These are phyloP conservation scores for Gardenia jasminoides DNA, from an alignment of 257 asterid genomes.

Conservation along the genomic window DNA sequence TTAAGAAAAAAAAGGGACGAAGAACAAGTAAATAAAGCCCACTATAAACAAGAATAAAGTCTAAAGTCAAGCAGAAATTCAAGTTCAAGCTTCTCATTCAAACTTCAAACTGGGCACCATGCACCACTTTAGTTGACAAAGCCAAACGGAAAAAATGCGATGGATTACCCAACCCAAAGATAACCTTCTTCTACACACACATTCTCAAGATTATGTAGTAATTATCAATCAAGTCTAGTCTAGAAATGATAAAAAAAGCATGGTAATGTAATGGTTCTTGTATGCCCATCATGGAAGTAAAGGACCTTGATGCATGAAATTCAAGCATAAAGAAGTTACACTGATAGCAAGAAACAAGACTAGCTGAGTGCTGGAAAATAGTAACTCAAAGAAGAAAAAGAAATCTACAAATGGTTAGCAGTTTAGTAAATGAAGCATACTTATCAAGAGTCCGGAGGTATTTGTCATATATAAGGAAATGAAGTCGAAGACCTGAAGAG, in stretches of 20 bases:
- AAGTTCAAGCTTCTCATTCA: background rate
- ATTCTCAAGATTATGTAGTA: background rate
- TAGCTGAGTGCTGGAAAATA: background rate
- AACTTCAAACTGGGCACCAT: background rate
- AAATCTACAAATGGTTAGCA: constrained; percentile 13
- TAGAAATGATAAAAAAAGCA: background rate
- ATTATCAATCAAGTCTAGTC: background rate
- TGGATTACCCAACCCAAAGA: background rate
- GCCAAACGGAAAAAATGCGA: too few species aligned
- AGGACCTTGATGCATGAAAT: background rate
- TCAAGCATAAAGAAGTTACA: background rate
- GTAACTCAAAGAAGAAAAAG: background rate
- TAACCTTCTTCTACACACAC: background rate
- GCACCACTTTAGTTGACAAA: background rate
- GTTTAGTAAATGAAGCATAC: constrained; percentile 53
- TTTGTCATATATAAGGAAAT: constrained; percentile 77
- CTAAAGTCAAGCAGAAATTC: background rate
- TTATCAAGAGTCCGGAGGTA: constrained; percentile 81
- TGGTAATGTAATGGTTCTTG: background rate
- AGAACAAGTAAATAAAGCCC: too few species aligned
- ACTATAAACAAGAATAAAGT: background rate
- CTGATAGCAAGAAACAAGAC: background rate
- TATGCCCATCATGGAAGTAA: background rate
- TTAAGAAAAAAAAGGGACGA: too few species aligned
- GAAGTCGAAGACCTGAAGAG: constrained; percentile 70